Percentiles rank a stretch among this genome's conserved stretches.
Evolutionary conservation across 2,329 filamentous ascomycete genomes (phyloP).

Genomic region (Aspergillus puulaauensis): DNA sequence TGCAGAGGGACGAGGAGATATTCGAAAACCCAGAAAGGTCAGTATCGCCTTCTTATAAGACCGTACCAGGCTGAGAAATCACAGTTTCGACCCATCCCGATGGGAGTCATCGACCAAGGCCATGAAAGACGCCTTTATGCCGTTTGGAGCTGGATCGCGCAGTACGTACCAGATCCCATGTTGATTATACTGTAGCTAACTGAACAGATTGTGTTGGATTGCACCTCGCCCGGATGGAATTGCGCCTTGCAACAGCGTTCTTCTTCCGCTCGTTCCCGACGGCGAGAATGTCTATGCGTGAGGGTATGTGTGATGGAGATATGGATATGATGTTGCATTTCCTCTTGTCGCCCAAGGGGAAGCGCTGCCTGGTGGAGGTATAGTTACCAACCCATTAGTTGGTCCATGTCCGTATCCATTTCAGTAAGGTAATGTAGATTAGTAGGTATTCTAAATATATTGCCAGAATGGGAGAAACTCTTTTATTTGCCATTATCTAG

Average conservation of each 20-base stretch:
- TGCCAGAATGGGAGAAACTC: too few species aligned
- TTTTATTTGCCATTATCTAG: too few species aligned
- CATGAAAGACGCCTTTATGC: slow-evolving; percentile 61
- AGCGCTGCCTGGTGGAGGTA: slow-evolving; percentile 41
- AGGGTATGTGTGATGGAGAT: slow-evolving; percentile 34
- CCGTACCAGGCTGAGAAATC: not conserved
- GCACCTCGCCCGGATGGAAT: slow-evolving; percentile 63
- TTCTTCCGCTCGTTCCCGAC: slow-evolving; percentile 48
- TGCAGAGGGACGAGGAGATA: slow-evolving; percentile 54
- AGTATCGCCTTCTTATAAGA: slow-evolving; percentile 40
- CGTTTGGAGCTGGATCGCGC: slow-evolving; percentile 67
- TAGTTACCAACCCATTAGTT: not conserved
- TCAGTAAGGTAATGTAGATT: too few species aligned
- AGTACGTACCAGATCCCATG: slow-evolving; percentile 30
- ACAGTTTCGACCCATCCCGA: slow-evolving; percentile 26
- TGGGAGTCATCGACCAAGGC: slow-evolving; percentile 30
- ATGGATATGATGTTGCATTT: slow-evolving; percentile 48
- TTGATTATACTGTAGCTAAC: not conserved
- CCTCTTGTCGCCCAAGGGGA: slow-evolving; percentile 43
- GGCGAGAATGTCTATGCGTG: slow-evolving; percentile 19
- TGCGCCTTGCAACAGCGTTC: slow-evolving; percentile 51
- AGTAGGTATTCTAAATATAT: too few species aligned
- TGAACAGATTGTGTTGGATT: slow-evolving; percentile 61
- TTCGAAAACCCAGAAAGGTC: slow-evolving; percentile 54
- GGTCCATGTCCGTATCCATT: too few species aligned